Evolutionary conservation across 176 grass and related monocot species (phyloP).

Genomic region (Musa troglodytarum): DNA sequence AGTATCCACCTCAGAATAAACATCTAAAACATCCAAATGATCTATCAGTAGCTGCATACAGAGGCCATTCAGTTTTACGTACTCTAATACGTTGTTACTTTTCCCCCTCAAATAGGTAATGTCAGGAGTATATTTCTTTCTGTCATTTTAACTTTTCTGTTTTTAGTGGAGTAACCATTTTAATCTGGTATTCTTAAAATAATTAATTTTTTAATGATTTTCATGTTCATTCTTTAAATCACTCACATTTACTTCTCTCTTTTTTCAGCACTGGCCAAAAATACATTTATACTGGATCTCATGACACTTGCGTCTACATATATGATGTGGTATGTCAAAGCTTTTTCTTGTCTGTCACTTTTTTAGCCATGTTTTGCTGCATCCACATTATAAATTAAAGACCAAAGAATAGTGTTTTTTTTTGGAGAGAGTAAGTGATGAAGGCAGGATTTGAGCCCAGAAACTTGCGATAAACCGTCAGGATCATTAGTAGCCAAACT

Average conservation of each 20-base stretch:
- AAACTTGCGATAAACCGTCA: no score
- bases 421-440: no score
- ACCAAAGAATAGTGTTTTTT: no score
- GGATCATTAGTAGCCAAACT: no score
- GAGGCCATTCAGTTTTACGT: constrained; percentile 67
- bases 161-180: background rate
- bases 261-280: constrained; percentile 60
- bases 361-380: background rate
- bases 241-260: constrained; percentile 5
- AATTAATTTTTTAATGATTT: background rate
- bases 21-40: constrained; percentile 59
- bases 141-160: background rate
- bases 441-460: no score
- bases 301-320: constrained; percentile 53
- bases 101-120: constrained; percentile 56
- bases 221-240: background rate
- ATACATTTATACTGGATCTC: constrained; percentile 88
- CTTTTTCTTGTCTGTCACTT: background rate
- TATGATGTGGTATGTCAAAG: constrained; percentile 58
- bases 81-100: constrained; percentile 88
- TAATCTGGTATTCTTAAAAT: background rate
- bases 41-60: constrained; percentile 73
- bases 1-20: constrained; percentile 50
- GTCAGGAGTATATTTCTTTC: background rate
- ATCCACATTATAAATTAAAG: background rate